Percentiles rank a stretch among this genome's conserved stretches.
These are phyloP conservation scores for Suillus fuscotomentosus DNA, from an alignment of 768 basidiomycete species.

Conservation along the genomic window DNA sequence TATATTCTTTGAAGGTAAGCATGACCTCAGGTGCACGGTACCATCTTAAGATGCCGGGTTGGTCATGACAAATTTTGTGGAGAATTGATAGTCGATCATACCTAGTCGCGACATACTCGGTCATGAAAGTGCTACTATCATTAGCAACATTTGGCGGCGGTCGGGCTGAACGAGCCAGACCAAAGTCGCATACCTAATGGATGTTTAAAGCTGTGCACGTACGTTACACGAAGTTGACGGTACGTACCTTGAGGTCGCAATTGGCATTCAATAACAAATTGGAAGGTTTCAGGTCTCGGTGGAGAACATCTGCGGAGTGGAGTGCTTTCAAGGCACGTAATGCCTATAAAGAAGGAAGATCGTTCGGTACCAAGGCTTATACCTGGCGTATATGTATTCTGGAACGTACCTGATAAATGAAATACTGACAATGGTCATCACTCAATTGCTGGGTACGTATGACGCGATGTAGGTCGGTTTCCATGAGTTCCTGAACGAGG, in stretches of 20 bases:
- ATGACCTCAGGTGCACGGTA: slow-evolving; percentile 98
- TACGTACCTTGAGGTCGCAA: slow-evolving; percentile 85
- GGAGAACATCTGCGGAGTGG: slow-evolving; percentile 92
- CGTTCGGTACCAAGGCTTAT: background rate
- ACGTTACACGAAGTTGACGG: slow-evolving; percentile 6
- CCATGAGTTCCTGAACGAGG: slow-evolving; percentile 74
- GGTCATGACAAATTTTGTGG: background rate
- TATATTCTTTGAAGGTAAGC: slow-evolving; percentile 97
- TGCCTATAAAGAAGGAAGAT: slow-evolving; percentile 47
- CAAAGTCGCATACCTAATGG: slow-evolving; percentile 78
- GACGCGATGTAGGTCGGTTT: slow-evolving; percentile 95
- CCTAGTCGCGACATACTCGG: slow-evolving; percentile 95
- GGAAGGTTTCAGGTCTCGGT: slow-evolving; percentile 94
- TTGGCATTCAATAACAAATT: slow-evolving; percentile 95
- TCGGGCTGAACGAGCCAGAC: slow-evolving; percentile 76
- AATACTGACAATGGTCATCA: slow-evolving; percentile 97
- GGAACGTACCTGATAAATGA: slow-evolving; percentile 81
- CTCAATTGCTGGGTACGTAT: slow-evolving; percentile 92
- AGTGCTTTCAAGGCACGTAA: slow-evolving; percentile 92
- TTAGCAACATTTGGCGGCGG: slow-evolving; percentile 72
- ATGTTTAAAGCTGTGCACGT: background rate
- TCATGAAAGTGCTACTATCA: slow-evolving; percentile 80
- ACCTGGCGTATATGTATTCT: background rate
- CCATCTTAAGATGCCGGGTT: slow-evolving; percentile 54
- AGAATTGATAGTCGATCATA: slow-evolving; percentile 27